phyloP scores from a whole-genome alignment of 176 grass and related monocot genomes.

The Thinopyrum elongatum region DNA sequence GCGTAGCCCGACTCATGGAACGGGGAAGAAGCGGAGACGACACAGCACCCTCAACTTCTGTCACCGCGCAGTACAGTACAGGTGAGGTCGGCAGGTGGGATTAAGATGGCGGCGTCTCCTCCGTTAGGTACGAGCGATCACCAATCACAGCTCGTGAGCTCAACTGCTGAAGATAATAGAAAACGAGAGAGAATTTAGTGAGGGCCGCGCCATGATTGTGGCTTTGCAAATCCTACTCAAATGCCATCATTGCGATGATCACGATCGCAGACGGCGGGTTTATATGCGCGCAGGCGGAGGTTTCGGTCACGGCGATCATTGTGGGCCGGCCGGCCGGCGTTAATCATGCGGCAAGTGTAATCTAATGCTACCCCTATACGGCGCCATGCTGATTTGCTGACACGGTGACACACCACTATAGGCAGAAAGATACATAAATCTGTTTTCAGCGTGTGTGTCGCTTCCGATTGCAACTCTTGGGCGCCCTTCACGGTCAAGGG shows the following conservation, averaged over 20 bases:
- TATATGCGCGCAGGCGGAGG: neutral
- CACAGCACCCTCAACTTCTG: neutral
- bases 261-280: neutral
- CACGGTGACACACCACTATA: neutral
- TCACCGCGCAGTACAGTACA: neutral
- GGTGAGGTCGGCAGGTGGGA: neutral
- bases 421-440: too few relatives aligned
- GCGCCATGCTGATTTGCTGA: neutral
- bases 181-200: neutral
- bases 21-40: neutral
- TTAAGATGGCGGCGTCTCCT: neutral
- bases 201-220: slow-evolving; percentile 21
- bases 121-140: slow-evolving; percentile 3
- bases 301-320: neutral
- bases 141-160: neutral
- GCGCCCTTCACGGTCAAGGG: too few relatives aligned
- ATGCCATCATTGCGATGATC: neutral
- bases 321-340: too few relatives aligned
- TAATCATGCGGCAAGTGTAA: slow-evolving; percentile 7
- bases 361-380: neutral
- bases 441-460: too few relatives aligned
- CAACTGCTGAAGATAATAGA: neutral
- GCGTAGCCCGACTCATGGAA: neutral
- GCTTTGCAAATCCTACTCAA: slow-evolving; percentile 41
- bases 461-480: too few relatives aligned